Base-by-base conservation (phyloP, 495 filamentous ascomycete genomes). In the Viridothelium virens region DNA sequence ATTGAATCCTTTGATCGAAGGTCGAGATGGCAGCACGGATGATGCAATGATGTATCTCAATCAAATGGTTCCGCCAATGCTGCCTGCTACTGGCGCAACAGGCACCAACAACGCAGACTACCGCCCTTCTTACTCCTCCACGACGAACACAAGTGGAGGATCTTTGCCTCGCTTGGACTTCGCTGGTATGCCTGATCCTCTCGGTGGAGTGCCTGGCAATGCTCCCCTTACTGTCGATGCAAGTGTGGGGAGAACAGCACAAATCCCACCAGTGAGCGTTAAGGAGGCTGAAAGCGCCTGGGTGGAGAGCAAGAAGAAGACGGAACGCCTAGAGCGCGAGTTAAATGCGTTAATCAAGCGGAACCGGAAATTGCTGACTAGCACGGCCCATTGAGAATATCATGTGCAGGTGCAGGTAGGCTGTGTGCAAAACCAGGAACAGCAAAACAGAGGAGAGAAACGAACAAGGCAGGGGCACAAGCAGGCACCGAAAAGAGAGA, bases 241-340 rank as follows among this genome's bases (percentile, higher is more conserved):
- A 14, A 36, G 18, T 36, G 53, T 31, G 7, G 53, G 18, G 14
- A 11, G 31, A 59, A 10, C 53, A 36, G 7, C 53, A 31, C 53
- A 59, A 36, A 3, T 36, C 14, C 31, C 53, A 31, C 25, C 53
- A 4, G 31, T 86, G 73, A 80, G 75, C 38, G 76, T 88, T 5
- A 81, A 86, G 63, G 87, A 89, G 38, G 82, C 84, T 4, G 87
- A 91, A 75, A 76, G 75, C 64, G 83, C 80, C 39, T 77, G 88
- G 69, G 66, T 77, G 18, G 70, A 73, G 11, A 80, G 83, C n/a
- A 80, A 81, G 68, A 89, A 86, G 78, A 87, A 91, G 70, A 81
- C 85, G 41, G 89, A 91, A 63, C 81, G 73, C 65, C 72, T 90
- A 9, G 89, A 91, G 75, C 91, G 89, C 80, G 85, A 79, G 69